Base-by-base conservation (phyloP, 306 rosid species). In the Cucurbita argyrosperma region DNA sequence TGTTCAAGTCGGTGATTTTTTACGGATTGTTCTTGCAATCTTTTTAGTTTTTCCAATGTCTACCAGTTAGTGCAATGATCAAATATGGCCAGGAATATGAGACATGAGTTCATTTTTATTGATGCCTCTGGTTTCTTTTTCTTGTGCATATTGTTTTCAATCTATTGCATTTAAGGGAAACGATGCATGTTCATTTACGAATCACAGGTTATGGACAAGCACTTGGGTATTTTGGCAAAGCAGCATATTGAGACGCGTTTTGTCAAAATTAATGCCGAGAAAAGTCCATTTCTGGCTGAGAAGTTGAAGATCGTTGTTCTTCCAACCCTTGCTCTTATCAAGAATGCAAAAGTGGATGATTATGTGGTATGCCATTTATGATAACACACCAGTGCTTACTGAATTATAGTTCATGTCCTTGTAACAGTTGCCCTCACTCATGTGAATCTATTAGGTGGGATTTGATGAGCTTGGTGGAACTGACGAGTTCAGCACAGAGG, bases 401-500 rank as follows among this genome's bases (percentile, higher is more conserved):
- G 74, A 69, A 14, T 69, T 49, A 49, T 7, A 15, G 23, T 30
- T 69, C 10, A 3, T 50, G 42, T 46, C 8, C 23, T 9, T 13
- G 78, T 51, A 57, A 76, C 65, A 19, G 40, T 15, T 43, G 52
- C n/a, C 80, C 14, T 45, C 54, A 12, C 63, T 71, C 23, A 57
- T 66, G 72, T 72, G 57, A 77, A 78, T 76, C 74, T 14, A 21
- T 79, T 63, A 94, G 99, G 99, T 94, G 57, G 99, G 99, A 53
- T 94, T 94, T 76, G 97, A 94, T 83, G 83, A 94, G 83, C 96
- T 94, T 77, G 99, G 99, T 19, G 97, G 97, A 72, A 89, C 90
- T 26, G 99, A 94, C 64, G 96, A 85, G 26, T 92, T 90, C 82
- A 88, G 92, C 90, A 92, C 96, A 7, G 96, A 92, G 85, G 92